Evolutionary conservation across 1,284 basidiomycete species (phyloP).

Genomic region (Tetrapyrgos nigripes): DNA sequence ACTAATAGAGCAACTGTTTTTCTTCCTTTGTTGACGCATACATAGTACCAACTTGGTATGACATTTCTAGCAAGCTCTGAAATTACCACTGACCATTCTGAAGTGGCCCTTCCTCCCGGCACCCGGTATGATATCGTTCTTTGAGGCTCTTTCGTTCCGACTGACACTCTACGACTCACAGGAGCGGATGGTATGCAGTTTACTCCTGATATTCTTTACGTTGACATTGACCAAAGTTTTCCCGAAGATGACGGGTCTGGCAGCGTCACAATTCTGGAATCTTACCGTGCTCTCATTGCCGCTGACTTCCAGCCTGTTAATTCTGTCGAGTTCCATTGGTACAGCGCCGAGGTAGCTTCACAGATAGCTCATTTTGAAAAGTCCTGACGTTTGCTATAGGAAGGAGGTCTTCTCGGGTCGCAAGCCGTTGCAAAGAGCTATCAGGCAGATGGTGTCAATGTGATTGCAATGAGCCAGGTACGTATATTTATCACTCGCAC

Average conservation of each 20-base stretch:
- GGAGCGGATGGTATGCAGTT: slow-evolving; percentile 73
- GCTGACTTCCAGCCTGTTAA: slow-evolving; percentile 79
- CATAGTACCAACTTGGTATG: background rate
- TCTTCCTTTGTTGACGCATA: background rate
- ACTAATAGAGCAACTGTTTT: no score
- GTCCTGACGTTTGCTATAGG: slow-evolving; percentile 60
- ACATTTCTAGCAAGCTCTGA: no score
- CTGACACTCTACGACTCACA: slow-evolving; percentile 47
- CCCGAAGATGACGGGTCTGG: slow-evolving; percentile 88
- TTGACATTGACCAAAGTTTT: slow-evolving; percentile 1
- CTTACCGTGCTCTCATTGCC: slow-evolving; percentile 85
- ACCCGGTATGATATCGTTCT: slow-evolving; percentile 62
- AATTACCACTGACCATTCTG: slow-evolving; percentile 81
- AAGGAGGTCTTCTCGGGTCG: slow-evolving; percentile 94
- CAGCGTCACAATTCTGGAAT: slow-evolving; percentile 90
- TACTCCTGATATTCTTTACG: background rate
- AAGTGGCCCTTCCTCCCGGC: slow-evolving; percentile 90
- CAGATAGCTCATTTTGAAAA: background rate
- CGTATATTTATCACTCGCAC: slow-evolving; percentile 16
- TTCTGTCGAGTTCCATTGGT: slow-evolving; percentile 96
- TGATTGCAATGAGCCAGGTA: slow-evolving; percentile 91
- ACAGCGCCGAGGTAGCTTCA: slow-evolving; percentile 79
- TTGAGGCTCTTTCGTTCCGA: slow-evolving; percentile 14
- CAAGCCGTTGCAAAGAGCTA: slow-evolving; percentile 91
- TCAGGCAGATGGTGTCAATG: slow-evolving; percentile 63